Evolutionary conservation across 1,139 yeast species (phyloP).

Genomic region (Nakaseomyces uthaithaninus): DNA sequence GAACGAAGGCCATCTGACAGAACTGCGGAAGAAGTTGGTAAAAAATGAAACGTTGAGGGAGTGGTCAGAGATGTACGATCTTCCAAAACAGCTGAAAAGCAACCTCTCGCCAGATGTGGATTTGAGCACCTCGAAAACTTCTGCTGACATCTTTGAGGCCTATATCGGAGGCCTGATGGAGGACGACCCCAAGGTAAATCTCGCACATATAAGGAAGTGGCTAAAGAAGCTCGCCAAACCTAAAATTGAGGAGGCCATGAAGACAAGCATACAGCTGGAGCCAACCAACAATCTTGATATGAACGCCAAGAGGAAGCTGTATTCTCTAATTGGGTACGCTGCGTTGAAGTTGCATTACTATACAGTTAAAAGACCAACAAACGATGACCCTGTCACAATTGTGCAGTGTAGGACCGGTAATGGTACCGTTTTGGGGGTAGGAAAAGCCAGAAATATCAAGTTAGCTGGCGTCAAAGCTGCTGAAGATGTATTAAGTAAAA

Average conservation of each 20-base stretch:
- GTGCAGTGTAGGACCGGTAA: conserved; percentile 62
- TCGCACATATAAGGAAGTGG: conserved; percentile 52
- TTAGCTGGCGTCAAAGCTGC: conserved; percentile 71
- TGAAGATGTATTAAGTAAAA: conserved; percentile 56
- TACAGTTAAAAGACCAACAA: conserved; percentile 49
- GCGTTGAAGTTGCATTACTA: conserved; percentile 57
- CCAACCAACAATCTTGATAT: conserved; percentile 25
- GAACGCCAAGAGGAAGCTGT: conserved; percentile 57
- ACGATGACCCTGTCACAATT: conserved; percentile 38
- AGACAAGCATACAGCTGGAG: conserved; percentile 20
- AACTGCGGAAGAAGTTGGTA: conserved; percentile 60
- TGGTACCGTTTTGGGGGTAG: conserved; percentile 57
- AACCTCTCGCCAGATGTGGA: conserved; percentile 21
- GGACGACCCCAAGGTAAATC: conserved; percentile 43
- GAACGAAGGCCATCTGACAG: conserved; percentile 76
- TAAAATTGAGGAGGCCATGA: conserved; percentile 36
- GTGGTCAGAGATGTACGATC: conserved; percentile 64
- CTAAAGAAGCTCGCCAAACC: conserved; percentile 47
- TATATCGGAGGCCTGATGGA: conserved; percentile 76
- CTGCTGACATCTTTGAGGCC: conserved; percentile 64
- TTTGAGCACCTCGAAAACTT: conserved; percentile 26
- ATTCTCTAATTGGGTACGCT: conserved; percentile 73
- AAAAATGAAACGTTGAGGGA: conserved; percentile 66
- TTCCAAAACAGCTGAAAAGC: conserved; percentile 52
- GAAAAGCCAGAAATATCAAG: conserved; percentile 51